phyloP scores from a whole-genome alignment of 441 rosid species.

The Erodium moschatum region DNA sequence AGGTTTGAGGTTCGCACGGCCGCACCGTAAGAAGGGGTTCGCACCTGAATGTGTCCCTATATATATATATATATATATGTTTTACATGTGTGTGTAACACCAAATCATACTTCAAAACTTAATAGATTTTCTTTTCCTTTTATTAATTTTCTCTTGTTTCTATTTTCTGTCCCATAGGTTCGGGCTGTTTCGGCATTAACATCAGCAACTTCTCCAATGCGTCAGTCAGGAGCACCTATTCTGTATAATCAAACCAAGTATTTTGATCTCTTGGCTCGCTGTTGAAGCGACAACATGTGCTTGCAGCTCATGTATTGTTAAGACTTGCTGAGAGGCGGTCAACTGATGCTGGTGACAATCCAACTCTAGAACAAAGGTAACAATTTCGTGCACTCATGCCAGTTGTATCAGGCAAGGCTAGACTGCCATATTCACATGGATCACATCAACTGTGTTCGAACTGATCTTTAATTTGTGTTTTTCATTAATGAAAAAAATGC shows the following conservation, averaged over 20 bases:
- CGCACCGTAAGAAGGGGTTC: too few relatives aligned
- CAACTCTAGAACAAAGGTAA: constrained; percentile 78
- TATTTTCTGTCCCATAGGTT: constrained; percentile 31
- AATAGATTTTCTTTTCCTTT: neutral
- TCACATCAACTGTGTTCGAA: neutral
- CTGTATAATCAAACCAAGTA: constrained; percentile 62
- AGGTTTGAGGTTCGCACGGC: too few relatives aligned
- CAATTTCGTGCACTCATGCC: constrained; percentile 12
- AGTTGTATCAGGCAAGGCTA: neutral
- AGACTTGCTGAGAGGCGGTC: constrained; percentile 91
- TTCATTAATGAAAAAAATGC: neutral
- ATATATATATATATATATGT: too few relatives aligned
- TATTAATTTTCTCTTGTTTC: constrained; percentile 11
- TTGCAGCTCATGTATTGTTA: constrained; percentile 86
- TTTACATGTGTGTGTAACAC: neutral
- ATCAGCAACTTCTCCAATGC: constrained; percentile 40
- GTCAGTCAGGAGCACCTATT: constrained; percentile 47
- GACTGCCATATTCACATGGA: neutral
- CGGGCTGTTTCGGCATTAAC: constrained; percentile 37
- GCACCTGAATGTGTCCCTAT: too few relatives aligned
- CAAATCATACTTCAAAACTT: neutral
- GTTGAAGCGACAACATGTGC: constrained; percentile 78
- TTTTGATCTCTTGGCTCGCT: constrained; percentile 78
- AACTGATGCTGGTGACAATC: constrained; percentile 46
- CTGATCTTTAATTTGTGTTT: neutral